These are phyloP conservation scores for Umbellularia californica DNA, from an alignment of 164 flowering plant genomes.

Conservation along the genomic window DNA sequence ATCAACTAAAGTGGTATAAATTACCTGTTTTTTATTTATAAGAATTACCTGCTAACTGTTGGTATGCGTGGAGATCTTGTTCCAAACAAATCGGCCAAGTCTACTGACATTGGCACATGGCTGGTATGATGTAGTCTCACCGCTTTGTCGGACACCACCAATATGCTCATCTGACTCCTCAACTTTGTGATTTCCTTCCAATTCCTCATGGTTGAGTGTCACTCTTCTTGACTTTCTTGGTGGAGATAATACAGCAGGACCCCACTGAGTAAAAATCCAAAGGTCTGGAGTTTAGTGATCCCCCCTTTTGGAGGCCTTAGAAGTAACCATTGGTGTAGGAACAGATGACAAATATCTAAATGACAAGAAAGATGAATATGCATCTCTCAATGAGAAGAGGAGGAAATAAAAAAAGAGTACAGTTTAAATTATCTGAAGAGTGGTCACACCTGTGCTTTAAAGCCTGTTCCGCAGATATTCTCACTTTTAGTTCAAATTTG, in stretches of 20 bases:
- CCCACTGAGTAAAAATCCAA: slow-evolving; percentile 24
- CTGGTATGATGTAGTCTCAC: slow-evolving; percentile 43
- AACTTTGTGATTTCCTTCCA: slow-evolving; percentile 37
- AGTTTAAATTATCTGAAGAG: neutral
- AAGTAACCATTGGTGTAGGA: slow-evolving; percentile 77
- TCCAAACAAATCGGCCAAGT: slow-evolving; percentile 63
- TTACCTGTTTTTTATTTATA: too few relatives aligned
- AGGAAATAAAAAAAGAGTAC: neutral
- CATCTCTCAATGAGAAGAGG: neutral
- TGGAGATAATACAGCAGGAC: slow-evolving; percentile 81
- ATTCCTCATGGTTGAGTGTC: slow-evolving; percentile 63
- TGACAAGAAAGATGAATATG: neutral
- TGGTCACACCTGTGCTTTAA: slow-evolving; percentile 74
- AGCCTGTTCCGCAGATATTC: slow-evolving; percentile 85
- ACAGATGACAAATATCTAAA: slow-evolving; percentile 82
- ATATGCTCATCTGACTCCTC: slow-evolving; percentile 46
- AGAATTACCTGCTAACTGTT: slow-evolving; percentile 79
- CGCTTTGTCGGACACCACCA: slow-evolving; percentile 35
- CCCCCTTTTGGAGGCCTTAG: slow-evolving; percentile 88
- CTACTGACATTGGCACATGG: slow-evolving; percentile 69
- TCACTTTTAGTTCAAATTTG: slow-evolving; percentile 73
- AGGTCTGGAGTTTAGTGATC: slow-evolving; percentile 39
- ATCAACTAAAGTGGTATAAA: neutral
- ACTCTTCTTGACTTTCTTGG: slow-evolving; percentile 84
- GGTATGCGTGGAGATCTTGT: slow-evolving; percentile 63